Conservation (phyloP, 768 basidiomycete species). For the Megacollybia marginata region DNA sequence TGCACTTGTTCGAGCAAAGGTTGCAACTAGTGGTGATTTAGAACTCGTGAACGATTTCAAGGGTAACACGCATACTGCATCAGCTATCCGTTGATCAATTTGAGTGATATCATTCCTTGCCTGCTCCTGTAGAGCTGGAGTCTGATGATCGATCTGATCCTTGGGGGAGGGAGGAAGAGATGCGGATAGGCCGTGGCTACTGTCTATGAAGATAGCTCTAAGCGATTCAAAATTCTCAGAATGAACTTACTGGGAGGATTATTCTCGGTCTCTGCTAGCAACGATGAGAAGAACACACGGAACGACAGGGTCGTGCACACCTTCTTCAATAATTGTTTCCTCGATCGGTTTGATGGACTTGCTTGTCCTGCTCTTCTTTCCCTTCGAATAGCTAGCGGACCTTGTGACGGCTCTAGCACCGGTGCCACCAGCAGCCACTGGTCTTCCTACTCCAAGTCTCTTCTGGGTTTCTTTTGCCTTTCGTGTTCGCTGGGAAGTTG, state of each 20-base stretch:
- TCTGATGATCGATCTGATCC: too few species aligned
- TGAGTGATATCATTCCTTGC: neutral
- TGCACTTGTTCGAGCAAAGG: conserved; percentile 47
- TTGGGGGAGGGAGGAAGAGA: too few species aligned
- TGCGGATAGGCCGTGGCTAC: too few species aligned
- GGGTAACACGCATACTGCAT: conserved; percentile 21
- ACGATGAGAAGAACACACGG: too few species aligned
- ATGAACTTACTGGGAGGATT: too few species aligned
- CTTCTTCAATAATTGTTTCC: conserved; percentile 45
- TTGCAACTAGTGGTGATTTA: conserved; percentile 27
- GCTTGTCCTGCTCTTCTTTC: conserved; percentile 43
- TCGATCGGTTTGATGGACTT: conserved; percentile 43
- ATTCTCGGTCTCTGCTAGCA: too few species aligned
- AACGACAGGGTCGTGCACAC: too few species aligned
- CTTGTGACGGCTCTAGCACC: conserved; percentile 63
- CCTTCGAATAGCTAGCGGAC: conserved; percentile 42
- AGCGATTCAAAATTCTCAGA: too few species aligned
- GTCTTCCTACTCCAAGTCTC: conserved; percentile 65
- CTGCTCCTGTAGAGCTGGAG: too few species aligned
- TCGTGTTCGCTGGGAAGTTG: conserved; percentile 37
- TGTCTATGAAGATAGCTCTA: too few species aligned
- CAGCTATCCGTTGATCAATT: conserved; percentile 16
- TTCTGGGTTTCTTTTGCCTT: conserved; percentile 71
- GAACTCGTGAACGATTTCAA: neutral
- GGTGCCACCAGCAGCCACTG: conserved; percentile 54